These are phyloP conservation scores for Dichotomopilus funicola DNA, from an alignment of 2,329 filamentous ascomycete species.

Conservation along the genomic window DNA sequence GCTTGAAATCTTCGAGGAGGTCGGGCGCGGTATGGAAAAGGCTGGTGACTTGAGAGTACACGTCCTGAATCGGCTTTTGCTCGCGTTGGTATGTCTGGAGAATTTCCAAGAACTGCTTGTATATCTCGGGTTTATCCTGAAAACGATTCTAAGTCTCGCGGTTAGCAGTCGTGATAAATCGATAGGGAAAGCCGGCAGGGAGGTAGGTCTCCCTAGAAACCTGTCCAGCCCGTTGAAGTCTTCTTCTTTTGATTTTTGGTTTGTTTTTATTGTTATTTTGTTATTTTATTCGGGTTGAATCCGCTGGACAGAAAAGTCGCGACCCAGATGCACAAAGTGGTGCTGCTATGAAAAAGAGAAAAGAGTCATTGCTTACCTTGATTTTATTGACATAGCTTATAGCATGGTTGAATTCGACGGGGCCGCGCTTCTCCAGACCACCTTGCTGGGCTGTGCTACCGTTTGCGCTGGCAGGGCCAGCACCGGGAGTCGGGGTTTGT, in stretches of 20 bases:
- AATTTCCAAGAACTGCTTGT: slow-evolving; percentile 98
- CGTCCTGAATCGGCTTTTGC: slow-evolving; percentile 96
- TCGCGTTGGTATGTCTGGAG: slow-evolving; percentile 96
- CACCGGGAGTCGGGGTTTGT: slow-evolving; percentile 52
- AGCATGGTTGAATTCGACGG: slow-evolving; percentile 97
- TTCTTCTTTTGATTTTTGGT: no score
- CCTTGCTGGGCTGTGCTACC: slow-evolving; percentile 53
- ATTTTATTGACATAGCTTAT: slow-evolving; percentile 99
- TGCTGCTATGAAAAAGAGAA: neutral
- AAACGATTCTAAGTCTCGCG: slow-evolving; percentile 71
- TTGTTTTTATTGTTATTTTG: no score
- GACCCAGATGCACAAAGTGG: neutral
- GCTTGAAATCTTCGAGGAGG: slow-evolving; percentile 95
- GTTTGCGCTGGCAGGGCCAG: slow-evolving; percentile 53
- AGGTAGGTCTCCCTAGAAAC: slow-evolving; percentile 15
- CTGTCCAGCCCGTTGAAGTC: slow-evolving; percentile 7
- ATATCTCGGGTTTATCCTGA: slow-evolving; percentile 92
- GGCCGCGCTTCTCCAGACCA: slow-evolving; percentile 76
- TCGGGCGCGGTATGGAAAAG: slow-evolving; percentile 91
- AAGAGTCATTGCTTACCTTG: slow-evolving; percentile 60
- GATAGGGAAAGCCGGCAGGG: neutral
- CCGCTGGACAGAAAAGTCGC: no score
- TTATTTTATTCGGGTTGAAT: no score
- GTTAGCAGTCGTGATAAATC: slow-evolving; percentile 17
- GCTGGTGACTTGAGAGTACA: slow-evolving; percentile 92